These are phyloP conservation scores for Leishmania mexicana DNA, from an alignment of 208 protist genomes.

Conservation along the genomic window DNA sequence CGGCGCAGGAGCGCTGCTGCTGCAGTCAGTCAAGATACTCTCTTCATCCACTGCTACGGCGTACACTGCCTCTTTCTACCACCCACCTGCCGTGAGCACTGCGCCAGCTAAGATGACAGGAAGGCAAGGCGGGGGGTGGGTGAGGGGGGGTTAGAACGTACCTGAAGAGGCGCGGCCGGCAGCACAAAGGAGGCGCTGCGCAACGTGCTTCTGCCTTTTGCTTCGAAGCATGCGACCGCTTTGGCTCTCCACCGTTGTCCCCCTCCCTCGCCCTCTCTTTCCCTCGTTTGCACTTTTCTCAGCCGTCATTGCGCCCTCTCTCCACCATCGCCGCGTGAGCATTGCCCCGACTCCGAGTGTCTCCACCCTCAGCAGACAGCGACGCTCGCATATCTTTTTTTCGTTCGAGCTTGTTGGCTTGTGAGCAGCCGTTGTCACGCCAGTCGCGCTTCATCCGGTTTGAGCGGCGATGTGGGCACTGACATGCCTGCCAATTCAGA, in stretches of 20 bases:
- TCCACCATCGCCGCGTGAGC: background rate
- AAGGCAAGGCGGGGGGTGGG: background rate
- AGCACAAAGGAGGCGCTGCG: background rate
- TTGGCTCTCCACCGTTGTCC: background rate
- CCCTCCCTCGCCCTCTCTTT: background rate
- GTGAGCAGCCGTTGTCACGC: background rate
- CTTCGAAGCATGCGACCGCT: background rate
- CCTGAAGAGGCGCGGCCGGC: background rate
- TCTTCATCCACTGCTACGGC: background rate
- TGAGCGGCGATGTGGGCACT: constrained; percentile 46
- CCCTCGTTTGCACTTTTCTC: background rate
- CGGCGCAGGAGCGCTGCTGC: background rate
- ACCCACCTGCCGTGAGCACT: background rate
- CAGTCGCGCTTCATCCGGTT: background rate
- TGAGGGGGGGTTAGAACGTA: background rate
- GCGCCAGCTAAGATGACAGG: background rate
- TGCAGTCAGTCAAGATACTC: background rate
- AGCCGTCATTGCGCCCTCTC: background rate
- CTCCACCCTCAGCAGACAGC: background rate
- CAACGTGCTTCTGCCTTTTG: background rate
- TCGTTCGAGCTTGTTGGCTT: background rate
- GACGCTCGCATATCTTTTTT: background rate
- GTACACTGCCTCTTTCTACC: background rate
- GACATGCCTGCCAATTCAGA: constrained; percentile 28
- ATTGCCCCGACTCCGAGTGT: background rate